Conservation (phyloP, 2,329 filamentous ascomycete species). For the Hypoxylon sp. region DNA sequence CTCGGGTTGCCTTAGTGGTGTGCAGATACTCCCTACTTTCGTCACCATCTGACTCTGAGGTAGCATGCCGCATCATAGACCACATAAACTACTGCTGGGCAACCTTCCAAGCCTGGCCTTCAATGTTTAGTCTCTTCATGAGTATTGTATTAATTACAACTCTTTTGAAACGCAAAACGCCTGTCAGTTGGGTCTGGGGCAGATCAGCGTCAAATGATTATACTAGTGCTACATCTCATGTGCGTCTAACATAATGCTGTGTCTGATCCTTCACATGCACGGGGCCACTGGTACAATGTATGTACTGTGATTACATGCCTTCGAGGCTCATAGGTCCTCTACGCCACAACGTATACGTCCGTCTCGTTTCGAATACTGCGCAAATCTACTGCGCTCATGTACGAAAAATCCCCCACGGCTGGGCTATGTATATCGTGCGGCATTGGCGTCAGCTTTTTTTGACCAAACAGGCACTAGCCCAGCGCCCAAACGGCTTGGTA, state of each 20-base stretch:
- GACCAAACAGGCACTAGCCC: conserved; percentile 22
- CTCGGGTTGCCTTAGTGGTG: conserved; percentile 39
- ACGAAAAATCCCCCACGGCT: conserved; percentile 12
- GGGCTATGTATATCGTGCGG: conserved; percentile 3
- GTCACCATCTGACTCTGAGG: conserved; percentile 44
- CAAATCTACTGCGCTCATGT: not conserved
- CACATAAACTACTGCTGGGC: conserved; percentile 19
- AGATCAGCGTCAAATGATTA: conserved; percentile 34
- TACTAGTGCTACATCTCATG: conserved; percentile 31
- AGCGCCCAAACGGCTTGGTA: conserved; percentile 25
- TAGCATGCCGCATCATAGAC: conserved; percentile 33
- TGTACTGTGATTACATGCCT: conserved; percentile 4
- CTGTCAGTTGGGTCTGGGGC: conserved; percentile 31
- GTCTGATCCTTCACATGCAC: conserved; percentile 43
- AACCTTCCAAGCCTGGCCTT: conserved; percentile 34
- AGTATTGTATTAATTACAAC: conserved; percentile 39
- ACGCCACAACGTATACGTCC: conserved; percentile 21
- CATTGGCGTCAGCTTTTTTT: conserved; percentile 13
- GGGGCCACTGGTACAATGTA: conserved; percentile 9
- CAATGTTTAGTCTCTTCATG: conserved; percentile 31
- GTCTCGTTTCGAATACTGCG: conserved; percentile 21
- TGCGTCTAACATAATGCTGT: conserved; percentile 24
- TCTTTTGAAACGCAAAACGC: conserved; percentile 27
- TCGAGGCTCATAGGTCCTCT: conserved; percentile 21
- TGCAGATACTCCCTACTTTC: conserved; percentile 41